Evolutionary conservation across 306 rosid species (phyloP), one percentile per base, ranked within the genome.

Genomic region (Pachyrhizus erosus): DNA sequence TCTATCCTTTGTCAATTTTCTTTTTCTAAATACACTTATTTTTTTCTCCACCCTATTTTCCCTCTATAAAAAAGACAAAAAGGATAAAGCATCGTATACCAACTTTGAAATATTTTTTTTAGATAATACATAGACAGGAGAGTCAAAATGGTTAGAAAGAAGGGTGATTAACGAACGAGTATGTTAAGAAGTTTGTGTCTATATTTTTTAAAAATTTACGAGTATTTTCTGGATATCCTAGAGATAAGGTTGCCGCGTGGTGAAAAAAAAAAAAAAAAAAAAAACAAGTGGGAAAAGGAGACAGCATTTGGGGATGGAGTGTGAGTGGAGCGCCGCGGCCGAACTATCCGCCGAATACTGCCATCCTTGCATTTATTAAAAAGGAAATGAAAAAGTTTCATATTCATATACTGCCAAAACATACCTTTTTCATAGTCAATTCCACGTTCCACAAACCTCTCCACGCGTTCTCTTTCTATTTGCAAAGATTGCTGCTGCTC

Each of bases 401-500:
- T 39, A 70, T 52, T 64, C 83, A 64, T 43, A 79, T 85, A 80
- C 91, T 14, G 92, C 92, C 93, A 91, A 90, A 91, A 85, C 45
- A 75, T 0, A 27, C 79, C 97, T 92, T 90, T 92, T 92, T 88
- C 78, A 17, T 0, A 4, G 8, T 61, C 78, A 39, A 37, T 24
- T 21, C 42, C 75, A 24, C 42, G 8, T 65, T 77, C 75, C 64
- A 24, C 60, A 10, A 31, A 29, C 4, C 5, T 51, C 3, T 29
- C 62, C 87, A 74, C 84, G 81, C 87, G 84, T 84, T 84, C 5
- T 26, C 14, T n/a, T 18, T 72, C n/a, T 23, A 40, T 70, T 77
- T 24, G 64, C 21, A 17, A 8, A 6, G 52, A 48, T 18, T 18
- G n/a, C 10, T 51, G 9, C 24, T 43, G 4, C 48, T 43, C 15